A percentile compares a stretch with the other conserved stretches of the same genome.
Conservation (phyloP, 352 stramenopile genomes). For the Pythium periplocum region DNA sequence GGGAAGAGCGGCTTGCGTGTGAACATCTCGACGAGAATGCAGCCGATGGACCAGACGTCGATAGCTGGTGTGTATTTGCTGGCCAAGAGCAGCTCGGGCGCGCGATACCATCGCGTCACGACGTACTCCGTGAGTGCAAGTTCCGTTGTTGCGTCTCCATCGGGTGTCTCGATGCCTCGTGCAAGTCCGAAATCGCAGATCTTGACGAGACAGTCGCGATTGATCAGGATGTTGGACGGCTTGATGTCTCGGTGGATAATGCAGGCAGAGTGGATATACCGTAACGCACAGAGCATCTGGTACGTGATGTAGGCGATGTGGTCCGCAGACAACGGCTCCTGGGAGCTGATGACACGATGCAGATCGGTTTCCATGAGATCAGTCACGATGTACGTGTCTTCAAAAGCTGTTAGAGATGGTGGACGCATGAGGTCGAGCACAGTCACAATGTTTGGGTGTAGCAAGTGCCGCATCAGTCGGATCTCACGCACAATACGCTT, state of each 20-base stretch:
- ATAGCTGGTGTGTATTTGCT: conserved; percentile 94
- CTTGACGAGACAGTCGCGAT: conserved; percentile 86
- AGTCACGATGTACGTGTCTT: conserved; percentile 84
- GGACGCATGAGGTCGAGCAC: conserved; percentile 74
- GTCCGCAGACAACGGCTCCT: conserved; percentile 58
- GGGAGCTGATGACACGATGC: conserved; percentile 77
- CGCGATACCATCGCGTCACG: conserved; percentile 93
- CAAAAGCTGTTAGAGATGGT: conserved; percentile 60
- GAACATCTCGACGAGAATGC: conserved; percentile 99
- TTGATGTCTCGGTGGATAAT: conserved; percentile 93
- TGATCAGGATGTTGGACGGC: conserved; percentile 95
- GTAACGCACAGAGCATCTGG: conserved; percentile 71
- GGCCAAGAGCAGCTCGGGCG: conserved; percentile 90
- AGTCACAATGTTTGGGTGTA: conserved; percentile 66
- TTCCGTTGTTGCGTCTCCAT: conserved; percentile 33
- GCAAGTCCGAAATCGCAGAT: conserved; percentile 89
- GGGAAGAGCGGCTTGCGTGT: conserved; percentile 74
- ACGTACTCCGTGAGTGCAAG: conserved; percentile 88
- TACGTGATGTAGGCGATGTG: conserved; percentile 85
- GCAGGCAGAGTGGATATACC: conserved; percentile 84
- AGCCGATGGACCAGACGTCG: conserved; percentile 96
- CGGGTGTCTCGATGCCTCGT: conserved; percentile 51
- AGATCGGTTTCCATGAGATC: conserved; percentile 82
- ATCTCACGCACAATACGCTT: conserved; percentile 85
- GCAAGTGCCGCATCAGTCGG: conserved; percentile 73